Conservation (phyloP, 1,284 basidiomycete genomes). For the Tylopilus orsonianus region DNA sequence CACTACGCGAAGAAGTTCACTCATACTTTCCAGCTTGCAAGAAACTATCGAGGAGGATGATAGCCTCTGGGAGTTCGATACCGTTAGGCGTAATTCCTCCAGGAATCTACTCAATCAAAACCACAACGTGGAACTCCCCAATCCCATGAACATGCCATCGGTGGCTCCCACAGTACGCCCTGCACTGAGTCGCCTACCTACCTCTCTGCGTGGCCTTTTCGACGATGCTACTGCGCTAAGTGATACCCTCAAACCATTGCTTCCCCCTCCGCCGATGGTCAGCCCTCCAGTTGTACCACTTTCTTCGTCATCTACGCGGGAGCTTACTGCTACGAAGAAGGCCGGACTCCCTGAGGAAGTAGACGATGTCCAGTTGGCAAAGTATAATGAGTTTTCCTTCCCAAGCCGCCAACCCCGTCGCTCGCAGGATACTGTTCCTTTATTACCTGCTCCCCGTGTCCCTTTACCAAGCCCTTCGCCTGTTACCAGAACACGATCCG, state of each 20-base stretch:
- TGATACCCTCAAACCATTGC: slow-evolving; percentile 44
- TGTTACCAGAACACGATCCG: slow-evolving; percentile 50
- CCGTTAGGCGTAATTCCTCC: slow-evolving; percentile 50
- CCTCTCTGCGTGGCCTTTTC: slow-evolving; percentile 69
- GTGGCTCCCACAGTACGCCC: slow-evolving; percentile 49
- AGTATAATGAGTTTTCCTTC: slow-evolving; percentile 55
- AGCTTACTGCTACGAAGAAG: slow-evolving; percentile 21
- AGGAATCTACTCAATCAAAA: slow-evolving; percentile 22
- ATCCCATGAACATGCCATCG: slow-evolving; percentile 29
- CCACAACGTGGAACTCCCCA: slow-evolving; percentile 20
- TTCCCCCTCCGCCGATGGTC: slow-evolving; percentile 28
- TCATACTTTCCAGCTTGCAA: slow-evolving; percentile 34
- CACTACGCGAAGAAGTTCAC: slow-evolving; percentile 1
- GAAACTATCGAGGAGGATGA: slow-evolving; percentile 41
- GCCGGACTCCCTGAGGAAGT: slow-evolving; percentile 19
- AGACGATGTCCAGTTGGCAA: slow-evolving; percentile 45
- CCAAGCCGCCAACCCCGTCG: slow-evolving; percentile 37
- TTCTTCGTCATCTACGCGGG: slow-evolving; percentile 28
- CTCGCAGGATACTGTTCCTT: slow-evolving; percentile 50
- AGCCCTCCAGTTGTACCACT: slow-evolving; percentile 32
- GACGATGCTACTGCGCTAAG: slow-evolving; percentile 47
- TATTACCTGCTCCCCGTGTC: slow-evolving; percentile 35
- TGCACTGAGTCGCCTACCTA: slow-evolving; percentile 53
- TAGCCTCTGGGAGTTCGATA: slow-evolving; percentile 76
- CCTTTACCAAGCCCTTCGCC: slow-evolving; percentile 34